A percentile compares a stretch with the other conserved stretches of the same genome.
These are phyloP conservation scores for Limnanthes douglasii DNA, from an alignment of 345 rosid genomes.

Conservation along the genomic window DNA sequence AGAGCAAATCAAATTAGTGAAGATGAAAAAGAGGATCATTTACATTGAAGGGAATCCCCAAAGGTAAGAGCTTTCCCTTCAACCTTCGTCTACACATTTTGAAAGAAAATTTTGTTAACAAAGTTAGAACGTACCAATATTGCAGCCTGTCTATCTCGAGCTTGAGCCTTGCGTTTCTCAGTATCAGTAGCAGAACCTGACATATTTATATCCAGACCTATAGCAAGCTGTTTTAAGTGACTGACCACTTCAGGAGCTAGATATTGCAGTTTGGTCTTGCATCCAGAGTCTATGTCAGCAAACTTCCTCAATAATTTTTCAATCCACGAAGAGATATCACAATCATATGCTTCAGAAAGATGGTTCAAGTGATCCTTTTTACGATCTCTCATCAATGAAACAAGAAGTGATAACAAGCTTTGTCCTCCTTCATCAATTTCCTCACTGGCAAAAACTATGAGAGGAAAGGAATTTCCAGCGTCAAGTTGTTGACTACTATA, in stretches of 20 bases:
- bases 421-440: slow-evolving; percentile 43
- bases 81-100: neutral
- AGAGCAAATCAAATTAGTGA: too few relatives aligned
- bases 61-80: too few relatives aligned
- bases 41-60: too few relatives aligned
- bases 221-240: slow-evolving; percentile 38
- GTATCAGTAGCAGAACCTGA: slow-evolving; percentile 28
- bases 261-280: slow-evolving; percentile 47
- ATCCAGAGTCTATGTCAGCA: slow-evolving; percentile 51
- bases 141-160: slow-evolving; percentile 81
- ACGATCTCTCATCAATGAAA: slow-evolving; percentile 53
- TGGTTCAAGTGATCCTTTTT: slow-evolving; percentile 27
- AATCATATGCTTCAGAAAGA: slow-evolving; percentile 44
- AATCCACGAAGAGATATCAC: slow-evolving; percentile 57
- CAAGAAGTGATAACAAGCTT: slow-evolving; percentile 87
- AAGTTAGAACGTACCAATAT: slow-evolving; percentile 66
- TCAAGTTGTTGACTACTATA: slow-evolving; percentile 12
- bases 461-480: slow-evolving; percentile 24
- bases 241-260: slow-evolving; percentile 70
- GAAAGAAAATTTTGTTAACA: neutral
- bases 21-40: too few relatives aligned
- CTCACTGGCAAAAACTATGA: slow-evolving; percentile 48
- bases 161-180: slow-evolving; percentile 79
- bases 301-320: slow-evolving; percentile 61
- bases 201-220: slow-evolving; percentile 14